Base-by-base conservation (phyloP, 2,329 filamentous ascomycete genomes). In the Corinectria fuckeliana region DNA sequence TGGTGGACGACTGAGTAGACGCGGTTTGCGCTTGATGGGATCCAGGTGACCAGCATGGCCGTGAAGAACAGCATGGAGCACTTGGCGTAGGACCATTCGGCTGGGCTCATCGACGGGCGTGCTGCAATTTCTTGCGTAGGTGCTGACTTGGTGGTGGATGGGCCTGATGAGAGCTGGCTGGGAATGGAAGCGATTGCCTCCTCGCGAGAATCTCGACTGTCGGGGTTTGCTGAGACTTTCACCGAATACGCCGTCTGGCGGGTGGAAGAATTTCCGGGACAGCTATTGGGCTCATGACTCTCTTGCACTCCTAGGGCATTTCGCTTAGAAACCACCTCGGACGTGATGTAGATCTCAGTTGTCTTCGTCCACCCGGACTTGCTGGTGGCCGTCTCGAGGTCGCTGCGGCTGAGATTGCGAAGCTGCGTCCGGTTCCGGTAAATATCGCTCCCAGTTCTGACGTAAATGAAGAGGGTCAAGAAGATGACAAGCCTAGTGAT, bases 11-110 rank as follows among this genome's bases (percentile, higher is more conserved):
- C 77, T 8, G 84, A 84, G 74, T 89, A 91, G 14, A 92, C 81
- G 2, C 91, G 82, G 73, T 93, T 93, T 50, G 88, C 82, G 7
- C 86, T 89, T 0, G 89, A 91, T 2, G 85, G 91, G 58, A 92
- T 84, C 88, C 88, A 91, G 5, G 88, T 89, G 10, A 89, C 79
- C 34, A 89, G 77, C 64, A 90, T 80, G 0, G 86, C 86, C 0
- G 83, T 77, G 73, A 90, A 90, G 78, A 90, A 89, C 20, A 90
- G 79, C 42, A 88, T 77, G 1, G 88, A 82, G 28, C 86, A 88
- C 62, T 88, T 88, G 38, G 86, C 83, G 69, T 90, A 90, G 0
- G 82, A 81, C 83, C 84, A 87, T 1, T 86, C 84, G 1, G 87
- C 86, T 23, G 79, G 84, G 66, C 82, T 85, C 25, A 61, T 45